These are phyloP conservation scores for Camelina hispida DNA, from an alignment of 345 rosid genomes.

Conservation along the genomic window DNA sequence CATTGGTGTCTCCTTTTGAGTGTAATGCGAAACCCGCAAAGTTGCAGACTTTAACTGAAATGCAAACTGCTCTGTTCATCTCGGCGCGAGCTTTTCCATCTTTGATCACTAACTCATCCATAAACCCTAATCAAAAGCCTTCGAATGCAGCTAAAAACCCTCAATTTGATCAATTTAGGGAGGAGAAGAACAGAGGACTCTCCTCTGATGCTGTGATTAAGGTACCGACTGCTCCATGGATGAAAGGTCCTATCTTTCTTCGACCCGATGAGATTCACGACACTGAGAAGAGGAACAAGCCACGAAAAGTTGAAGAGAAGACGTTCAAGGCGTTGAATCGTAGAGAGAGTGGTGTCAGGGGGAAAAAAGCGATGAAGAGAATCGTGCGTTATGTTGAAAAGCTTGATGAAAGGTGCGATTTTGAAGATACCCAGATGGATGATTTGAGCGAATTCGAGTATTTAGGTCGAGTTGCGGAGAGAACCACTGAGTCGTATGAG, in stretches of 20 bases:
- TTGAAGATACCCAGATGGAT: conserved; percentile 33
- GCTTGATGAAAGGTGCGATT: conserved; percentile 45
- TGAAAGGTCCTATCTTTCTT: conserved; percentile 61
- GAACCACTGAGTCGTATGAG: not conserved
- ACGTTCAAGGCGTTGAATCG: conserved; percentile 64
- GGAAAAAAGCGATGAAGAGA: conserved; percentile 65
- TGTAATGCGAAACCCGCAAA: not conserved
- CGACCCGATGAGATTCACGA: conserved; percentile 55
- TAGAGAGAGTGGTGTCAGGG: conserved; percentile 73
- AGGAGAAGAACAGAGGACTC: conserved; percentile 15
- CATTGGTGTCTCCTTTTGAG: not conserved
- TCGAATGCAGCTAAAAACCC: conserved; percentile 23
- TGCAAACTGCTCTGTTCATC: conserved; percentile 37
- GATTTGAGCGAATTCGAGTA: conserved; percentile 41
- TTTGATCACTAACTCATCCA: conserved; percentile 36
- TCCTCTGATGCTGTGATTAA: conserved; percentile 34
- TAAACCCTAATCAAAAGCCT: conserved; percentile 36
- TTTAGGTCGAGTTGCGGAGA: conserved; percentile 40
- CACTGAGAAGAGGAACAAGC: conserved; percentile 28
- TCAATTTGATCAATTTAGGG: conserved; percentile 22
- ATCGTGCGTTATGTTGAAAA: conserved; percentile 62
- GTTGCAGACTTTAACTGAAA: conserved; percentile 34
- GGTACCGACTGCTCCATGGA: conserved; percentile 78
- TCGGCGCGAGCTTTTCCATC: conserved; percentile 36
- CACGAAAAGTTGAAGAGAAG: conserved; percentile 44